Evolutionary conservation across 768 basidiomycete species (phyloP), one percentile per base, ranked within the genome.

Genomic region (Saitozyma podzolica): DNA sequence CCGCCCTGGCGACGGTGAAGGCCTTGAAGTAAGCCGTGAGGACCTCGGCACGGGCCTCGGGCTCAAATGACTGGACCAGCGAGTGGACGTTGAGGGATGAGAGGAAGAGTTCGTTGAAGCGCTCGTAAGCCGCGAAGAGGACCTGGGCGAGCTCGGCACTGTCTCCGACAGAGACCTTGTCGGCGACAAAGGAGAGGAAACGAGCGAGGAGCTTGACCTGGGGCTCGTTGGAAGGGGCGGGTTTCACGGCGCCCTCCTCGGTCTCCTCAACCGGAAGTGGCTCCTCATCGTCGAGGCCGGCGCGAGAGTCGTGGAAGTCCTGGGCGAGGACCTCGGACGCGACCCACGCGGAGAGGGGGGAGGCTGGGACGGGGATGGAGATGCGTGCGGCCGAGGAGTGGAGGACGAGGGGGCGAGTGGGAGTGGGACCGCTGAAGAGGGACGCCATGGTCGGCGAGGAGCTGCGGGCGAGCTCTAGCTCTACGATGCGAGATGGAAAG

Each of bases 301-400:
- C 59, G 54, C 74, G 70, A 59, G 84, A 79, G 79, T 91, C 86
- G 59, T 84, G 80, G 78, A 95, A 97, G 63, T 93, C 90, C 74
- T 96, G 92, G 73, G 89, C 84, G 61, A 95, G 86, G 74, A 93
- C 87, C 82, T 95, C 92, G 56, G 93, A 92, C 58, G 87, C 85
- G 75, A 92, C 91, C 93, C 94, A 96, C 80, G 91, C 86, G 80
- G 92, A 87, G 68, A 83, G 66, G 45, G 83, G 81, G n/a, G 90
- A 87, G 51, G 76, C 73, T 16, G 91, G 88, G 62, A 96, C 89
- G 51, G 91, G 92, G 79, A 97, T 87, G 65, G 89, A 88, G 64
- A 95, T 70, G n/a, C 80, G 59, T 8, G 76, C 71, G 49, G 75
- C 54, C 11, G 71, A 66, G 17, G 77, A 74, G 57, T 80, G 80